Evolutionary conservation across 495 filamentous ascomycete species (phyloP).

Genomic region (Glarea lozoyensis): DNA sequence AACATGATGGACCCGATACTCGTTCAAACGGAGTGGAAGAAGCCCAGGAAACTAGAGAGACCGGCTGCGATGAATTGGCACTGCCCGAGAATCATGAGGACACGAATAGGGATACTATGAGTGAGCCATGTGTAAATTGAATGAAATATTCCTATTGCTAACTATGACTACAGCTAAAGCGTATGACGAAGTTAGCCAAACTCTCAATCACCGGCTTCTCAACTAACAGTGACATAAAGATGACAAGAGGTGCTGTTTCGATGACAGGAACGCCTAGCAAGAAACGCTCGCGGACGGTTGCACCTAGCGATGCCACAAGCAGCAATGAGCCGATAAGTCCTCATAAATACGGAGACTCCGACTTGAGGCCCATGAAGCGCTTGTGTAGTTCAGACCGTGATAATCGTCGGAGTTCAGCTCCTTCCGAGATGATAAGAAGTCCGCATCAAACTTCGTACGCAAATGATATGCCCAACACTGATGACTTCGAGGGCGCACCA

Average conservation of each 20-base stretch:
- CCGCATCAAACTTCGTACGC: background rate
- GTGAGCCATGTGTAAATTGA: background rate
- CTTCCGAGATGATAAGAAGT: background rate
- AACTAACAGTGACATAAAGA: conserved; percentile 1
- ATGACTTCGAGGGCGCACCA: background rate
- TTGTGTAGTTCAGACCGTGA: conserved; percentile 2
- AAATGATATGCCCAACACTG: background rate
- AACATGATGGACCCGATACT: too few relatives aligned
- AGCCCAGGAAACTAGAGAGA: background rate
- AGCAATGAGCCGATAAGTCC: conserved; percentile 8
- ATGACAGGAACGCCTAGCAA: conserved; percentile 4
- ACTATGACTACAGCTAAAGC: background rate
- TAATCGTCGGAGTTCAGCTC: conserved; percentile 2
- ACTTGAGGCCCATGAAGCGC: conserved; percentile 3
- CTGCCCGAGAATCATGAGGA: background rate
- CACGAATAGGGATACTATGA: background rate
- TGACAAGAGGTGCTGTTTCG: background rate
- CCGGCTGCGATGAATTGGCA: background rate
- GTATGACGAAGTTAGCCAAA: background rate
- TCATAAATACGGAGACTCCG: conserved; percentile 1
- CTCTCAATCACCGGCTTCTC: background rate
- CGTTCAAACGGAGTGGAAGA: too few relatives aligned
- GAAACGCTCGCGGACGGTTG: conserved; percentile 9
- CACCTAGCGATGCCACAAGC: conserved; percentile 5
- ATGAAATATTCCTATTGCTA: background rate